A percentile compares a stretch with the other conserved stretches of the same genome.
These are phyloP conservation scores for Metschnikowia rubicola DNA, from an alignment of 805 yeast species.

Conservation along the genomic window DNA sequence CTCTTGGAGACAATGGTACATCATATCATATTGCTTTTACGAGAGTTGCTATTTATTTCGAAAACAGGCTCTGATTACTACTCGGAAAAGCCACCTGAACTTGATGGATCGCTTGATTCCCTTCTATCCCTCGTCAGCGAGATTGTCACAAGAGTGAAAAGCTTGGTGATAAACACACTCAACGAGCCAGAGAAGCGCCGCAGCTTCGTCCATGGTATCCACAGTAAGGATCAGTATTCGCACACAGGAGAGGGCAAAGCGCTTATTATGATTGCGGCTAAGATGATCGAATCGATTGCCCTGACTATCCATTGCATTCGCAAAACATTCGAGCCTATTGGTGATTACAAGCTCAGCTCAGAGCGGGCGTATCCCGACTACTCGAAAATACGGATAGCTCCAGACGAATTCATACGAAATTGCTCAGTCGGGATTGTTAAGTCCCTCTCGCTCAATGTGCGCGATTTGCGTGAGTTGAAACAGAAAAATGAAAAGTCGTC, in stretches of 20 bases:
- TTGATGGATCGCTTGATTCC: constrained; percentile 52
- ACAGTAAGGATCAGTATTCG: constrained; percentile 34
- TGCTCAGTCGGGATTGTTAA: constrained; percentile 62
- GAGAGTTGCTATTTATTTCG: constrained; percentile 62
- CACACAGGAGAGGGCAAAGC: constrained; percentile 68
- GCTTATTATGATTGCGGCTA: constrained; percentile 56
- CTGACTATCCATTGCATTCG: constrained; percentile 49
- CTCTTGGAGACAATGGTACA: constrained; percentile 62
- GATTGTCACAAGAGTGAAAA: constrained; percentile 60
- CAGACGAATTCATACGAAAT: constrained; percentile 55
- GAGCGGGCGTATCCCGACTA: constrained; percentile 70
- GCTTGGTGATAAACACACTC: constrained; percentile 54
- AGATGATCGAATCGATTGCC: constrained; percentile 55
- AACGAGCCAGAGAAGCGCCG: constrained; percentile 37
- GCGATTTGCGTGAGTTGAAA: constrained; percentile 24
- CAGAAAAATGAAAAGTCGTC: constrained; percentile 15
- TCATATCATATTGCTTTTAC: constrained; percentile 60
- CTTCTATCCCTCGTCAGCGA: constrained; percentile 60
- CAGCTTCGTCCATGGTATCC: constrained; percentile 17
- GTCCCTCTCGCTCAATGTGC: constrained; percentile 24
- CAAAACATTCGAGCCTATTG: constrained; percentile 51
- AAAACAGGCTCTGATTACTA: constrained; percentile 45
- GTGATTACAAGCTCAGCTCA: constrained; percentile 59
- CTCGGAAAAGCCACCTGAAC: constrained; percentile 36
- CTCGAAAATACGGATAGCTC: constrained; percentile 50